These are phyloP conservation scores for Scedosporium minutisporum DNA, from an alignment of 2,329 filamentous ascomycete genomes.

Conservation along the genomic window DNA sequence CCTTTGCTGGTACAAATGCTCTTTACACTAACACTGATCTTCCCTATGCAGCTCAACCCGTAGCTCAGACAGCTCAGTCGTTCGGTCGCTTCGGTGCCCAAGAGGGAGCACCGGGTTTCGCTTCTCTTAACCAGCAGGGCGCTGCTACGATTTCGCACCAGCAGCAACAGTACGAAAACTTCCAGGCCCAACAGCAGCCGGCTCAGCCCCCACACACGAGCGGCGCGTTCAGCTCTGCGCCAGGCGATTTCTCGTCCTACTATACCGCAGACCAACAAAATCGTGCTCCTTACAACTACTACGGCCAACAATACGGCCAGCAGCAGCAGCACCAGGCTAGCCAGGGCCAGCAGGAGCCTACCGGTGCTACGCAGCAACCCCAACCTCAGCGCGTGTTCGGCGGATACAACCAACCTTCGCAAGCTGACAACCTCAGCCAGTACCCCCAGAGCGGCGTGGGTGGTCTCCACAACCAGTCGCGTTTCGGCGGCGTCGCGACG, in stretches of 20 bases:
- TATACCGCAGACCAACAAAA: slow-evolving; percentile 68
- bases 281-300: slow-evolving; percentile 69
- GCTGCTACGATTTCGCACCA: slow-evolving; percentile 28
- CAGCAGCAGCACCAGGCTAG: slow-evolving; percentile 49
- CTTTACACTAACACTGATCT: slow-evolving; percentile 12
- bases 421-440: slow-evolving; percentile 53
- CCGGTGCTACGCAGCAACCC: slow-evolving; percentile 23
- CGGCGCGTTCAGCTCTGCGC: slow-evolving; percentile 62
- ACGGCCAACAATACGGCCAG: slow-evolving; percentile 51
- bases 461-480: slow-evolving; percentile 41
- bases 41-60: slow-evolving; percentile 33
- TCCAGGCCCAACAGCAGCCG: slow-evolving; percentile 48
- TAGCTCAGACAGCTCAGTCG: slow-evolving; percentile 43
- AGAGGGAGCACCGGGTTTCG: slow-evolving; percentile 59
- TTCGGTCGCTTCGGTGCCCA: slow-evolving; percentile 59
- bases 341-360: slow-evolving; percentile 65
- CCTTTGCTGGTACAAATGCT: slow-evolving; percentile 11
- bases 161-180: slow-evolving; percentile 49
- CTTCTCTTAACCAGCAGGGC: slow-evolving; percentile 73
- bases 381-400: slow-evolving; percentile 65
- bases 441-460: slow-evolving; percentile 66
- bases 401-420: slow-evolving; percentile 56
- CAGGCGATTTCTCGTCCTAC: slow-evolving; percentile 74
- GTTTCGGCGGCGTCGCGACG: slow-evolving; percentile 45
- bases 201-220: slow-evolving; percentile 49